Evolutionary conservation across 169 alveolate genomes (phyloP).

Genomic region (Plasmodium blacklocki): DNA sequence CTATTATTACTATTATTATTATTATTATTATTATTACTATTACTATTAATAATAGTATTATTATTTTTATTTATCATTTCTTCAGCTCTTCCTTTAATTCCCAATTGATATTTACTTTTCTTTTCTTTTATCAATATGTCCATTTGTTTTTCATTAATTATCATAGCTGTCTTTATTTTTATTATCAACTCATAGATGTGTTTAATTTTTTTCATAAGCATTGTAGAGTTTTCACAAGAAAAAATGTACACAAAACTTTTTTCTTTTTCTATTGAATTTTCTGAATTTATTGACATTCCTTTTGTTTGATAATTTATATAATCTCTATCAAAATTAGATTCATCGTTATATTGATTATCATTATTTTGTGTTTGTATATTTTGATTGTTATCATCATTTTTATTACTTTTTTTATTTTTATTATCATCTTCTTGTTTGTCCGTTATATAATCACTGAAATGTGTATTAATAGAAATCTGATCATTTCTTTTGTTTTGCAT

Average conservation of each 20-base stretch:
- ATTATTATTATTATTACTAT: not conserved
- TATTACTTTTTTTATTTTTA: not conserved
- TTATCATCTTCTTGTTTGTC: not conserved
- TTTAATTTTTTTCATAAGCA: constrained; percentile 20
- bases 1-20: not conserved
- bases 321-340: no score
- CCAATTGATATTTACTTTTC: constrained; percentile 7
- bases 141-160: constrained; percentile 69
- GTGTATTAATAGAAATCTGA: not conserved
- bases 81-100: not conserved
- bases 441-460: not conserved
- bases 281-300: not conserved
- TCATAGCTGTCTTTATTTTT: constrained; percentile 48
- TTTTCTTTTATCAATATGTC: constrained; percentile 60
- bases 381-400: not conserved
- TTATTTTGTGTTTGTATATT: no score
- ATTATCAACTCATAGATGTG: constrained; percentile 15
- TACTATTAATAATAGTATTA: not conserved
- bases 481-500: not conserved
- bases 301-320: not conserved
- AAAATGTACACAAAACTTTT: constrained; percentile 22
- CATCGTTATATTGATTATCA: no score
- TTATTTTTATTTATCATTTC: not conserved
- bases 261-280: not conserved
- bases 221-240: constrained; percentile 9